These are phyloP conservation scores for Vigna nakashimae DNA, from an alignment of 306 rosid genomes.

Conservation along the genomic window DNA sequence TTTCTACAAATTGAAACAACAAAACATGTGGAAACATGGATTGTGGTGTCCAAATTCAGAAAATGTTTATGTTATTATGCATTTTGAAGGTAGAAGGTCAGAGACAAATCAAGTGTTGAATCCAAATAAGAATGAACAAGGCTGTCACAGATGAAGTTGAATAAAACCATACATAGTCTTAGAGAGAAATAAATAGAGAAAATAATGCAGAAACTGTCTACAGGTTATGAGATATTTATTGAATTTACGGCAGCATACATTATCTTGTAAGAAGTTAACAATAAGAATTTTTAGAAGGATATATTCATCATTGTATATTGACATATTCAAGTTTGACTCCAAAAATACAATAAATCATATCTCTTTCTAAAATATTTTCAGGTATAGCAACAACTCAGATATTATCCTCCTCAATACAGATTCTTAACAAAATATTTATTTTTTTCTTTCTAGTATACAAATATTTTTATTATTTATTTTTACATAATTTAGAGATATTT, in stretches of 20 bases:
- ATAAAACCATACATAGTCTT: constrained; percentile 7
- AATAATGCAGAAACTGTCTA: neutral
- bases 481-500: too few relatives aligned
- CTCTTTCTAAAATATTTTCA: too few relatives aligned
- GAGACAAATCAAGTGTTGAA: constrained; percentile 52
- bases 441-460: too few relatives aligned
- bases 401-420: too few relatives aligned
- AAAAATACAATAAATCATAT: neutral
- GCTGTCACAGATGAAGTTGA: neutral
- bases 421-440: too few relatives aligned
- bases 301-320: constrained; percentile 21
- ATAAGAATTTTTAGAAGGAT: neutral
- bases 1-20: constrained; percentile 45
- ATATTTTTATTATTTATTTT: too few relatives aligned
- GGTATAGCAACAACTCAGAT: neutral
- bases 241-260: constrained; percentile 16
- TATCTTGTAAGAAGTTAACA: neutral
- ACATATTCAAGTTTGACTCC: neutral
- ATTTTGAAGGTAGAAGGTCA: constrained; percentile 46
- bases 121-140: constrained; percentile 27
- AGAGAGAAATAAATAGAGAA: neutral
- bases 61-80: constrained; percentile 30
- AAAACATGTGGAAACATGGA: constrained; percentile 51
- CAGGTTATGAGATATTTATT: neutral
- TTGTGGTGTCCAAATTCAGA: constrained; percentile 46